Base-by-base conservation (phyloP, 805 yeast species). In the Osmozyma mogii region DNA sequence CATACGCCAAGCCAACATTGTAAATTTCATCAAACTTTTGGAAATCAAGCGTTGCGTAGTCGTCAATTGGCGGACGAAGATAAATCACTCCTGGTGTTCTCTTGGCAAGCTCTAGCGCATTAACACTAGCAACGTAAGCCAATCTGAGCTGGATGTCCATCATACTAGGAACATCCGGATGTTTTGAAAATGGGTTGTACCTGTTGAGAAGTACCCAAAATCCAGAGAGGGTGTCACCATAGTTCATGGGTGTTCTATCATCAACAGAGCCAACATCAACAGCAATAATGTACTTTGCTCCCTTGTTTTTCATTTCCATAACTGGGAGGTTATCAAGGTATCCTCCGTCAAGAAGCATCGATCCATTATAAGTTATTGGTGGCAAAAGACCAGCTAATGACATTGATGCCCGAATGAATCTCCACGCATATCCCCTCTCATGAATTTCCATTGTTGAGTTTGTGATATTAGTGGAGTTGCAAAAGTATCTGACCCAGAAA, bases 241-340 rank as follows among this genome's bases (percentile, higher is more conserved):
- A 92, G 24, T 68, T 65, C 88, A 84, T 75, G 4, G 92, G 89
- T 0, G 94, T 78, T 29, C 89, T 68, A 45, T 88, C 97, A 50
- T 92, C 97, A 4, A 78, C 82, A 1, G 96, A 82, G 0, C 98
- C 98, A 22, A 89, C 98, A 55, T 89, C 98, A 10, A 87, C 88
- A 0, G 98, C 97, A 49, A 92, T 75, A 11, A 89, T 76, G 22
- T 79, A 70, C 33, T 77, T 76, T 3, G 95, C 95, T 2, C 97
- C 97, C 35, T 83, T 68, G 23, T 76, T 70, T 51, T 81, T 79
- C 97, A 89, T 92, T 50, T 89, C 96, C 40, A 68, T 68, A 2
- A 89, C 97, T 0, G 98, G 94, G 33, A 89, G 61, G 50, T 89
- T 89, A 50, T 89, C 97, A 31, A 92, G 78, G 51, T 92, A 89